Conservation (phyloP, 305 asterid species). For the Ajuga reptans region DNA sequence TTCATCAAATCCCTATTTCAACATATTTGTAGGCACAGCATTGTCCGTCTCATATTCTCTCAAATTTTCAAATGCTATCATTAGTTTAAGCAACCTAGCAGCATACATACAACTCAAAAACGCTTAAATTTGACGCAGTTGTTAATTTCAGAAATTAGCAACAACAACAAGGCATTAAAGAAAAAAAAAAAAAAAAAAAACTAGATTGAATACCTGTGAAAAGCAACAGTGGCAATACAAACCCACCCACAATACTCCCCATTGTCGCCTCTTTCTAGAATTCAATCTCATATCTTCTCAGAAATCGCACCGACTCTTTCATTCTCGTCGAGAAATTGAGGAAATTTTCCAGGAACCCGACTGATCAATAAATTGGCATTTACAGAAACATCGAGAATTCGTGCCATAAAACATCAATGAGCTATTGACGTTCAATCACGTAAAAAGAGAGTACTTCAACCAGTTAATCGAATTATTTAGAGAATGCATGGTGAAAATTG, state of each 20-base stretch:
- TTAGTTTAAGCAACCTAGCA: neutral
- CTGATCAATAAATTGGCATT: constrained; percentile 10
- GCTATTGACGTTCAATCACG: neutral
- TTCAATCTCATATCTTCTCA: constrained; percentile 31
- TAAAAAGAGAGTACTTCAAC: neutral
- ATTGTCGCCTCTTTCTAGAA: constrained; percentile 34
- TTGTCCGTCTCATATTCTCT: neutral
- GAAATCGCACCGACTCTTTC: constrained; percentile 1
- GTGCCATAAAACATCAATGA: neutral
- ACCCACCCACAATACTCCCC: constrained; percentile 59
- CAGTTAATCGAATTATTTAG: constrained; percentile 4
- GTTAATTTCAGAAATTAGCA: too few relatives aligned
- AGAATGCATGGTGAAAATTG: constrained; percentile 1
- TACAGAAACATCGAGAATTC: constrained; percentile 6
- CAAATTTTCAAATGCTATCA: neutral
- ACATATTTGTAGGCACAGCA: neutral
- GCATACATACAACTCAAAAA: neutral
- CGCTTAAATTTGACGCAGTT: neutral
- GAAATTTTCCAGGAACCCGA: constrained; percentile 2
- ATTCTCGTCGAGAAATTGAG: neutral
- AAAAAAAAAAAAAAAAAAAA: neutral
- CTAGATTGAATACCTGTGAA: constrained; percentile 43
- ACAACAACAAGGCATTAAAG: neutral
- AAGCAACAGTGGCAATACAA: constrained; percentile 70
- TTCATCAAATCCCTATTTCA: constrained; percentile 6